phyloP scores from a whole-genome alignment of 2,329 filamentous ascomycete species.

The Scytalidium lignicola region DNA sequence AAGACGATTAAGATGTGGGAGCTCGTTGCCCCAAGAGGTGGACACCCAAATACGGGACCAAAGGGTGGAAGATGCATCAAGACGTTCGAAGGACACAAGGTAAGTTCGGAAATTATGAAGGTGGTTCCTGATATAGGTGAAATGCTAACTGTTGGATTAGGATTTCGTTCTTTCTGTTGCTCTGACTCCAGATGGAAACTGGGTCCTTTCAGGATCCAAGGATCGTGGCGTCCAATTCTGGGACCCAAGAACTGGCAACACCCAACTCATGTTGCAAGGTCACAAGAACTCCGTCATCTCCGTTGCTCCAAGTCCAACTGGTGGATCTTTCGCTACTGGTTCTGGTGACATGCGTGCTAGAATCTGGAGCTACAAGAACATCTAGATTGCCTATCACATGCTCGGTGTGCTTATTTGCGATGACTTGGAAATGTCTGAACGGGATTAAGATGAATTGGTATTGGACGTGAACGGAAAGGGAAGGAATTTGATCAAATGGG shows the following conservation, averaged over 20 bases:
- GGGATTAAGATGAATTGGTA: neutral
- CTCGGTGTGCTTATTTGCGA: neutral
- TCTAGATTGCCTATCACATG: conserved; percentile 19
- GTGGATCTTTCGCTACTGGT: conserved; percentile 87
- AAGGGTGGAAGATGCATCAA: conserved; percentile 92
- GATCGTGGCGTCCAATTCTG: conserved; percentile 98
- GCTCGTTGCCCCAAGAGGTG: conserved; percentile 65
- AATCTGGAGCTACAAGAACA: conserved; percentile 80
- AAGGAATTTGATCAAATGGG: neutral
- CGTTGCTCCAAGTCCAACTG: conserved; percentile 82
- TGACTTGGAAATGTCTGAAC: neutral
- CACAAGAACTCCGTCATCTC: conserved; percentile 99
- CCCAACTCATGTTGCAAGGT: conserved; percentile 96
- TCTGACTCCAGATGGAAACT: conserved; percentile 85
- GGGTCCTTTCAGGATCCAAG: conserved; percentile 97
- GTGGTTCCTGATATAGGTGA: neutral
- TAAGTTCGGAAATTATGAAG: conserved; percentile 36
- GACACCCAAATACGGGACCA: conserved; percentile 58
- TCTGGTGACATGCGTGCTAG: conserved; percentile 96
- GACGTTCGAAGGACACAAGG: conserved; percentile 95
- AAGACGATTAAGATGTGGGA: conserved; percentile 99
- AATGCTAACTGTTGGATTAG: conserved; percentile 37
- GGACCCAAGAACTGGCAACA: conserved; percentile 89
- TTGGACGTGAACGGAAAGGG: neutral
- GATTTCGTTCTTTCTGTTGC: conserved; percentile 97